These are phyloP conservation scores for Trichophyton rubrum DNA, from an alignment of 2,329 filamentous ascomycete genomes.

Conservation along the genomic window DNA sequence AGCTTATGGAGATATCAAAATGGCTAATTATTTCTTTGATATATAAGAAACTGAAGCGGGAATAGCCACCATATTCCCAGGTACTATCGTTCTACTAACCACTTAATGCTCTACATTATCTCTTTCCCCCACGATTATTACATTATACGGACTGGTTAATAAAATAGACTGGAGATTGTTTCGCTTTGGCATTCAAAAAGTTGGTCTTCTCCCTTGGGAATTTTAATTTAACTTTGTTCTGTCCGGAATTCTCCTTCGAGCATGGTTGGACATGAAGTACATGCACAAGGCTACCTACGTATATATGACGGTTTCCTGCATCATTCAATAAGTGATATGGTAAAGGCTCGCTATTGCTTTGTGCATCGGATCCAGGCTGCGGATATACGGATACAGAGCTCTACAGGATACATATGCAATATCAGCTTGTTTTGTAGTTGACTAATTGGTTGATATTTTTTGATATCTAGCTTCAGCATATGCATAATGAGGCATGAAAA, in stretches of 20 bases:
- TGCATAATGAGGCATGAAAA: background rate
- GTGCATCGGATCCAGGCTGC: too few relatives aligned
- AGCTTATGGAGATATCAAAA: background rate
- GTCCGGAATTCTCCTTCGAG: background rate
- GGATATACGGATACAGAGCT: background rate
- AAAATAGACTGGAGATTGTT: background rate
- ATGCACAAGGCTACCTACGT: background rate
- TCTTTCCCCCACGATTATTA: background rate
- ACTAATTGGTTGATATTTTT: too few relatives aligned
- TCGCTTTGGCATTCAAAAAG: background rate
- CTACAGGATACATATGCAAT: background rate
- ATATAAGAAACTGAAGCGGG: background rate
- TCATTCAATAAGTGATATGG: background rate
- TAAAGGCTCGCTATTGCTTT: background rate
- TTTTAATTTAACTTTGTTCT: background rate
- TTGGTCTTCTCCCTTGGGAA: background rate
- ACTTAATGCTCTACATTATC: background rate
- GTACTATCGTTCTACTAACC: background rate
- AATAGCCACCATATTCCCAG: background rate
- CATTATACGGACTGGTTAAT: background rate
- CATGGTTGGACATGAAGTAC: background rate
- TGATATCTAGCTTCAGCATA: background rate
- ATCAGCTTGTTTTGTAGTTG: background rate
- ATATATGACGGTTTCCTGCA: slow-evolving; percentile 1
- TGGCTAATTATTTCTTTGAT: background rate